phyloP scores from a whole-genome alignment of 176 grass and related monocot species.

The Echinochloa phyllopogon region DNA sequence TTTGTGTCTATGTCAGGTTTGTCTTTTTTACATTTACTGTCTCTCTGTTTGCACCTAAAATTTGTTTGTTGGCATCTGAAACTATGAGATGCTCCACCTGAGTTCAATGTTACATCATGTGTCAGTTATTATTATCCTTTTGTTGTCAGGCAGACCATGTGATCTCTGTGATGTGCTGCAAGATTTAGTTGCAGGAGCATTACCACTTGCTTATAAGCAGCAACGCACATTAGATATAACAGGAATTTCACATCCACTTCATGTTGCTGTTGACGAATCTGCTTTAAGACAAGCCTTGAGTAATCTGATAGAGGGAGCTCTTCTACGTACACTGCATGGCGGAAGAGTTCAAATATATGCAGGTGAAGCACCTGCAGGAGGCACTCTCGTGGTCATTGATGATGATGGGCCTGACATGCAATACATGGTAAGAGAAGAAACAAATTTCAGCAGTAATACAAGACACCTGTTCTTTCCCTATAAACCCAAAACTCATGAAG shows the following conservation, averaged over 20 bases:
- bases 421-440: conserved; percentile 69
- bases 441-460: conserved; percentile 3
- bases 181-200: conserved; percentile 71
- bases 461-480: conserved; percentile 1
- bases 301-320: conserved; percentile 84
- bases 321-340: conserved; percentile 63
- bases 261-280: conserved; percentile 76
- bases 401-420: conserved; percentile 90
- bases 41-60: not conserved
- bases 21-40: not conserved
- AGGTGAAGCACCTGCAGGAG: conserved; percentile 57
- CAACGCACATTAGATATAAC: conserved; percentile 59
- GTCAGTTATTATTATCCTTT: conserved; percentile 7
- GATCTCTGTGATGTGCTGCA: conserved; percentile 62
- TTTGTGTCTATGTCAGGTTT: not conserved
- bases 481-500: conserved; percentile 4
- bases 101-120: conserved; percentile 40
- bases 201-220: conserved; percentile 65
- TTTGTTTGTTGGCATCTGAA: not conserved
- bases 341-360: conserved; percentile 71
- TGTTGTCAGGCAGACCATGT: conserved; percentile 81
- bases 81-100: not conserved
- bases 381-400: conserved; percentile 67
- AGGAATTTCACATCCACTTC: conserved; percentile 46
- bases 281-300: conserved; percentile 74